Evolutionary conservation across 129 eudicot genomes (phyloP).

Genomic region (Saussurea involucrata): DNA sequence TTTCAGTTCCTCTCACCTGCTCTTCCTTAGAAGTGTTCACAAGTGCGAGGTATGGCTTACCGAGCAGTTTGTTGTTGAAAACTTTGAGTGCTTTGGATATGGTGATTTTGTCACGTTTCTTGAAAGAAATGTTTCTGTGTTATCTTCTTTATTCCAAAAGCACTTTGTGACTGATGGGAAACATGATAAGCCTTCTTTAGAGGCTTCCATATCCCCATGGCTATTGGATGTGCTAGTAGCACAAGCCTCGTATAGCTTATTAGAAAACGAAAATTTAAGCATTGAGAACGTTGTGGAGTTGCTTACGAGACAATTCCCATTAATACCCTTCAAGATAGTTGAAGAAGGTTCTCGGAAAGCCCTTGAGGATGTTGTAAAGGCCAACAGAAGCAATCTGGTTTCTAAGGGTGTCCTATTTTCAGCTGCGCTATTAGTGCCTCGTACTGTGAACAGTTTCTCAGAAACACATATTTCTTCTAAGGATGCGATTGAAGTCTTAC

Average conservation of each 20-base stretch:
- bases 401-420: conserved; percentile 59
- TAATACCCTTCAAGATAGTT: conserved; percentile 43
- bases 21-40: conserved; percentile 44
- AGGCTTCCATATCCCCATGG: conserved; percentile 56
- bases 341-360: conserved; percentile 29
- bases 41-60: conserved; percentile 70
- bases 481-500: conserved; percentile 69
- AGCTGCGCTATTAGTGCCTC: conserved; percentile 45
- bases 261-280: conserved; percentile 45
- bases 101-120: conserved; percentile 67
- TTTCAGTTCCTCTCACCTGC: conserved; percentile 30
- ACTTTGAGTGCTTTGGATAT: conserved; percentile 71
- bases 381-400: conserved; percentile 31
- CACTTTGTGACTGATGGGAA: conserved; percentile 30
- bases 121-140: conserved; percentile 48
- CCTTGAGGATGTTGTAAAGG: conserved; percentile 26
- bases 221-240: conserved; percentile 55
- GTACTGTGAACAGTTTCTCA: conserved; percentile 7
- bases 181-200: conserved; percentile 44
- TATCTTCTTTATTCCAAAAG: conserved; percentile 49
- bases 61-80: conserved; percentile 56
- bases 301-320: conserved; percentile 74
- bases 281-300: conserved; percentile 46
- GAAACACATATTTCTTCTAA: conserved; percentile 34
- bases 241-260: conserved; percentile 62